phyloP scores from a whole-genome alignment of 2,329 filamentous ascomycete genomes.

The Aspergillus chevalieri region DNA sequence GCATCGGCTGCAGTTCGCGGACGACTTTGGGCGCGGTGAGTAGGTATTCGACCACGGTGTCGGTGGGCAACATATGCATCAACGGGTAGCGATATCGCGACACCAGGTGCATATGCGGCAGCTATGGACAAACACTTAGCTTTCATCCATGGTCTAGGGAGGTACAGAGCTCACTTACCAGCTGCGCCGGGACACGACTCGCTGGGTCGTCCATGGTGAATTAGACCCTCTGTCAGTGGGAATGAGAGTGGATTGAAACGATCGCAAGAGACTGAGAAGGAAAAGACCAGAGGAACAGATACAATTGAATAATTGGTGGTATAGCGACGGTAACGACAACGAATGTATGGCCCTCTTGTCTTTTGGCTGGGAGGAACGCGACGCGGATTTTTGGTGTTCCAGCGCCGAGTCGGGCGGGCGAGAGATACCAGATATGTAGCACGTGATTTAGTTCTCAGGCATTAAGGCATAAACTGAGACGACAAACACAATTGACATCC shows the following conservation, averaged over 20 bases:
- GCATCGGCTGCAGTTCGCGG: slow-evolving; percentile 77
- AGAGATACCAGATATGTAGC: slow-evolving; percentile 10
- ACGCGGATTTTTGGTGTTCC: slow-evolving; percentile 33
- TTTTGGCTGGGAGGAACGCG: slow-evolving; percentile 18
- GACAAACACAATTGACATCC: too few species aligned
- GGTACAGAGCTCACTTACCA: slow-evolving; percentile 34
- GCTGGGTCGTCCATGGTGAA: slow-evolving; percentile 42
- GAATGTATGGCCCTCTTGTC: not conserved
- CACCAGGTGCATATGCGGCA: slow-evolving; percentile 83
- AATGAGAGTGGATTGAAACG: slow-evolving; percentile 6
- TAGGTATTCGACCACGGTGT: slow-evolving; percentile 77
- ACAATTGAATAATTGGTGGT: not conserved
- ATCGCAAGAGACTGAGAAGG: slow-evolving; percentile 5
- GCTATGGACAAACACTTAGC: slow-evolving; percentile 42
- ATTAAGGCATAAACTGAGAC: not conserved
- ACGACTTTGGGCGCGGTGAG: slow-evolving; percentile 78
- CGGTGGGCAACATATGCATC: slow-evolving; percentile 63
- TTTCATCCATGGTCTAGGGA: not conserved
- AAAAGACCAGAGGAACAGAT: not conserved
- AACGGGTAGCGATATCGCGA: slow-evolving; percentile 76
- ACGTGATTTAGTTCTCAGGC: slow-evolving; percentile 17
- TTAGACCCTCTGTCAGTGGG: slow-evolving; percentile 12
- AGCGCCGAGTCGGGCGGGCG: slow-evolving; percentile 10
- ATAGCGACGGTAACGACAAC: not conserved
- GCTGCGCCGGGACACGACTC: slow-evolving; percentile 38